These are phyloP conservation scores for Vitis hybrid DNA, from an alignment of 177 flowering plant genomes.

Conservation along the genomic window DNA sequence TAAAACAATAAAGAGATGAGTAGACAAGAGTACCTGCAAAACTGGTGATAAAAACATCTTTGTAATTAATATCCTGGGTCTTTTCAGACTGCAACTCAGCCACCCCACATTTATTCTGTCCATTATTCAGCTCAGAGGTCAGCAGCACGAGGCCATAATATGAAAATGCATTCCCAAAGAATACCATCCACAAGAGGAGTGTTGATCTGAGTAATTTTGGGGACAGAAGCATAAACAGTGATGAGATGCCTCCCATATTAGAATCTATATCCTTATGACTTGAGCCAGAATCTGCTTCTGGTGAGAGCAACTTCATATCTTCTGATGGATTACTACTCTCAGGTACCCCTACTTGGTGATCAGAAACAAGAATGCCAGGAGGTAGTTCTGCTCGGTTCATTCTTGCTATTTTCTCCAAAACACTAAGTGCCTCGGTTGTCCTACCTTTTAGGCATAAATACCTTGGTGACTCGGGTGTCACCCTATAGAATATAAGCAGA, in stretches of 20 bases:
- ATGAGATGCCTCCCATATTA: constrained; percentile 28
- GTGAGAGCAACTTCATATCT: constrained; percentile 41
- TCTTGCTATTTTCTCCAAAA: constrained; percentile 64
- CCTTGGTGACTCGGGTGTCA: constrained; percentile 83
- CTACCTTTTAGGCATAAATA: constrained; percentile 71
- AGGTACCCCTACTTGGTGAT: constrained; percentile 24
- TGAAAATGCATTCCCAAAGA: constrained; percentile 81
- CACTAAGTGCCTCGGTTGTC: constrained; percentile 46
- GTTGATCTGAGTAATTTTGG: constrained; percentile 62
- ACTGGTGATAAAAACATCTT: constrained; percentile 66
- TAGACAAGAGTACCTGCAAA: constrained; percentile 61
- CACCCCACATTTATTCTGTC: constrained; percentile 34
- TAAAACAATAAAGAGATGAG: neutral
- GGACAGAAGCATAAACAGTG: constrained; percentile 54
- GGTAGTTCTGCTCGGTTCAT: constrained; percentile 62
- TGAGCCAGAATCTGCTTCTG: constrained; percentile 19
- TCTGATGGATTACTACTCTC: constrained; percentile 33
- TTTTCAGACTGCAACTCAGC: constrained; percentile 23
- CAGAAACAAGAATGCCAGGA: constrained; percentile 56
- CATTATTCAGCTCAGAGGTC: constrained; percentile 68
- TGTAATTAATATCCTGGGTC: constrained; percentile 35
- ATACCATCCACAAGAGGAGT: constrained; percentile 72
- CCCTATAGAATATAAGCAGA: constrained; percentile 66
- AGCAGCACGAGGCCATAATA: constrained; percentile 88
- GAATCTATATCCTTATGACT: constrained; percentile 17